Conservation (phyloP, 305 asterid species). For the Solanum aculeatissimum region DNA sequence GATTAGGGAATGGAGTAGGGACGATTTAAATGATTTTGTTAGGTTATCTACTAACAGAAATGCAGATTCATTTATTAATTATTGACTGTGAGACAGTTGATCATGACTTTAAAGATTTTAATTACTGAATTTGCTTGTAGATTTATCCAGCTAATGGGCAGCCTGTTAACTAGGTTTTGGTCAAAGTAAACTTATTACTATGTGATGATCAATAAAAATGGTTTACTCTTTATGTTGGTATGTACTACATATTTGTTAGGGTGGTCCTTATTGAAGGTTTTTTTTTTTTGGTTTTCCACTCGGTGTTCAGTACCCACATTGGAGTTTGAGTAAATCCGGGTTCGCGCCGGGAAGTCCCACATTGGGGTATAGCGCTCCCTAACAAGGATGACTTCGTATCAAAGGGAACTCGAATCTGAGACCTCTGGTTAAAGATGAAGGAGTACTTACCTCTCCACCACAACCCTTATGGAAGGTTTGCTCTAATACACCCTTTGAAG, state of each 20-base stretch:
- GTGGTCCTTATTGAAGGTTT: not conserved
- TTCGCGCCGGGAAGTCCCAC: too few species aligned
- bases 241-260: not conserved
- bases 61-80: not conserved
- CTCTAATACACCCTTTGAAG: conserved; percentile 76
- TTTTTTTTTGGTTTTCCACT: not conserved
- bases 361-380: too few species aligned
- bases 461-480: too few species aligned
- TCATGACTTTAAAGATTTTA: not conserved
- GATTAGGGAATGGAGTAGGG: not conserved
- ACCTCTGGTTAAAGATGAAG: too few species aligned
- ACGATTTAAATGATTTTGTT: not conserved
- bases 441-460: too few species aligned
- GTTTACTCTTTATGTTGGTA: not conserved
- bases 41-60: not conserved
- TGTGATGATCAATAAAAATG: not conserved
- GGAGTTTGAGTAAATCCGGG: too few species aligned
- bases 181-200: not conserved
- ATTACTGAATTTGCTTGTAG: not conserved
- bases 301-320: too few species aligned
- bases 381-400: too few species aligned
- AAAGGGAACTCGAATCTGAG: too few species aligned
- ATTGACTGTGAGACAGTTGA: not conserved
- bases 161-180: not conserved
- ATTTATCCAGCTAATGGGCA: not conserved